These are phyloP conservation scores for Cucurbita pepo DNA, from an alignment of 306 rosid species.

Conservation along the genomic window DNA sequence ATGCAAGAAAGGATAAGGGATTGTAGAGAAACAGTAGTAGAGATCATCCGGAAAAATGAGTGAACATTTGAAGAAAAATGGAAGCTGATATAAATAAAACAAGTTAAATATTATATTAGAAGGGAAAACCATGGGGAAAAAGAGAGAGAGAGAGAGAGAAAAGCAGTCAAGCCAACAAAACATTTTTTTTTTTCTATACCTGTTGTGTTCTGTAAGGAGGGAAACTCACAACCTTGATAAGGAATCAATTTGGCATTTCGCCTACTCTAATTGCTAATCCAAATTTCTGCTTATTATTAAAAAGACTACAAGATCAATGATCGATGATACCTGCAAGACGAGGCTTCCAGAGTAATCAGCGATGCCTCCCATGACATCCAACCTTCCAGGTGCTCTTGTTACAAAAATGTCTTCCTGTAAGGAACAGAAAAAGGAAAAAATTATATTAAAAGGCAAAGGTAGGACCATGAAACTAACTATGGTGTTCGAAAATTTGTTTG, in stretches of 20 bases:
- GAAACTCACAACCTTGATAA: background rate
- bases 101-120: no score
- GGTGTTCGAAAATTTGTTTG: background rate
- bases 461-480: background rate
- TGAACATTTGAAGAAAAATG: background rate
- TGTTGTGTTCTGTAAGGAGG: background rate
- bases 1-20: background rate
- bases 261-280: background rate
- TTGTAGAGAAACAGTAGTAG: background rate
- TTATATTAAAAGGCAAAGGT: background rate
- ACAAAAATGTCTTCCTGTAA: conserved; percentile 73
- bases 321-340: conserved; percentile 61
- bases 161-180: background rate
- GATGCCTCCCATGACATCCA: conserved; percentile 97
- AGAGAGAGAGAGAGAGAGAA: no score
- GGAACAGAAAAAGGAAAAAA: background rate
- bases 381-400: conserved; percentile 92
- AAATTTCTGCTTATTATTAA: background rate
- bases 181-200: background rate
- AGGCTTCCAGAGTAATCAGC: conserved; percentile 98
- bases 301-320: background rate
- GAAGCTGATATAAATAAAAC: background rate
- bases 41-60: background rate
- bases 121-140: background rate
- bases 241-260: background rate